Percentiles rank a stretch among this genome's conserved stretches.
phyloP scores from a whole-genome alignment of 1,284 basidiomycete species.

The Bondarzewia mesenterica region DNA sequence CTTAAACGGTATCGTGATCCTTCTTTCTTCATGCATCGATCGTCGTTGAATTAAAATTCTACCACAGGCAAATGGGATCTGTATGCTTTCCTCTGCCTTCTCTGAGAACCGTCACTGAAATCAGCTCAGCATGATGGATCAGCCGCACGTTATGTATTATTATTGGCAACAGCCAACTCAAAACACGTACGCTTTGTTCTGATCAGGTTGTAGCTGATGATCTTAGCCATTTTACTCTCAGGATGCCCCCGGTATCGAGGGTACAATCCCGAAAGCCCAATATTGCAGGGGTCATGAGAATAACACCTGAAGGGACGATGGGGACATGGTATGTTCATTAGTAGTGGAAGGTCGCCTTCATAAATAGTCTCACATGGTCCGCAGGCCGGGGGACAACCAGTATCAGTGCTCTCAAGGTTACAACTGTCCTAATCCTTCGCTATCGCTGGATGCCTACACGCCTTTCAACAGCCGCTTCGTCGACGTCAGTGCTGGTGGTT shows the following conservation, averaged over 20 bases:
- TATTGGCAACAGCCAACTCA: slow-evolving; percentile 69
- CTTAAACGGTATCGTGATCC: slow-evolving; percentile 39
- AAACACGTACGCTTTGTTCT: slow-evolving; percentile 35
- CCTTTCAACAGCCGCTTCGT: slow-evolving; percentile 46
- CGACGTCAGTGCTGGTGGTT: slow-evolving; percentile 56
- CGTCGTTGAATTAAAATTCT: not conserved
- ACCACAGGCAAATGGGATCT: slow-evolving; percentile 50
- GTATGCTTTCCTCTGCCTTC: slow-evolving; percentile 23
- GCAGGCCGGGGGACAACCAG: slow-evolving; percentile 54
- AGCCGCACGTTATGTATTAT: slow-evolving; percentile 54
- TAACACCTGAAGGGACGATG: slow-evolving; percentile 50
- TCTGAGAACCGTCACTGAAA: not conserved
- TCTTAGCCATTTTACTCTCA: slow-evolving; percentile 15
- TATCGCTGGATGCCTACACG: slow-evolving; percentile 47
- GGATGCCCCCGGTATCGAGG: slow-evolving; percentile 49
- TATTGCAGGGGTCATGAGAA: slow-evolving; percentile 51
- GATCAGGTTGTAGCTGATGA: not conserved
- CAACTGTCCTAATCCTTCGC: slow-evolving; percentile 41
- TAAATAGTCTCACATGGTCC: not conserved
- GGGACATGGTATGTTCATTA: slow-evolving; percentile 45
- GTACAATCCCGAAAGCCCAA: slow-evolving; percentile 50
- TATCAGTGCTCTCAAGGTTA: slow-evolving; percentile 44
- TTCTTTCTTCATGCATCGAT: too few species aligned
- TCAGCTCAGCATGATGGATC: slow-evolving; percentile 52
- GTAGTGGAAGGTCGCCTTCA: not conserved